Evolutionary conservation across 2,329 filamentous ascomycete genomes (phyloP), one percentile per base, ranked within the genome.

Genomic region (Alternaria sp.): DNA sequence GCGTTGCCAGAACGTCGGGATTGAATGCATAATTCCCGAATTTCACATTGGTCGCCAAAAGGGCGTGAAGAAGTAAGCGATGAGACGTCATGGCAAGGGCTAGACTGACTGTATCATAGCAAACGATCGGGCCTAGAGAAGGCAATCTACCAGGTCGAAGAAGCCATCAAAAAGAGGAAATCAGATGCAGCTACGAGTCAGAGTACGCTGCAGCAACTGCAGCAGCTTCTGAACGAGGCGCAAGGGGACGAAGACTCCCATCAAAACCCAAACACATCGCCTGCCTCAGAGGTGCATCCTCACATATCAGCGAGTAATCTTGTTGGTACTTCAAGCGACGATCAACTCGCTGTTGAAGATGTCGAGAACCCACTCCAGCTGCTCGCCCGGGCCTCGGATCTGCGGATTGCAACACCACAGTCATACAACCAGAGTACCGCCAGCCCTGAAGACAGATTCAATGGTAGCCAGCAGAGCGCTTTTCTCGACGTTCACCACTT

Each of bases 81-180:
- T 8, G 6, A 23, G 14, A 30, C n/a, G 9, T 37, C 7, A 14
- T 20, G 8, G 1, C 25, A 15, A 9, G 49, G 5, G 2, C 41
- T 4, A 55, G 28, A 58, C 69, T 74, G 37, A 70, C 62, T 15
- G 0, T 30, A 1, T 55, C 5, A 20, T 66, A 92, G 90, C 78
- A 93, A 93, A 78, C 87, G 91, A 44, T 90, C 89, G 15, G 91
- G 91, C 1, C 81, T 93, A 28, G 90, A 92, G 66, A 93, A 92
- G 79, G 90, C 90, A 4, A 85, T 93, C 20, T 88, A 88, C 72
- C 90, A 92, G 73, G 90, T 93, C 64, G 89, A 92, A 72, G 88
- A 92, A 76, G 91, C 90, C 9, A 73, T 79, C 55, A 79, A 75
- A 61, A 79, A 75, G 62, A 74, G 75, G 14, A 77, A 70, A 53